phyloP scores from a whole-genome alignment of 2,329 filamentous ascomycete species.

The Thyridium curvatum region DNA sequence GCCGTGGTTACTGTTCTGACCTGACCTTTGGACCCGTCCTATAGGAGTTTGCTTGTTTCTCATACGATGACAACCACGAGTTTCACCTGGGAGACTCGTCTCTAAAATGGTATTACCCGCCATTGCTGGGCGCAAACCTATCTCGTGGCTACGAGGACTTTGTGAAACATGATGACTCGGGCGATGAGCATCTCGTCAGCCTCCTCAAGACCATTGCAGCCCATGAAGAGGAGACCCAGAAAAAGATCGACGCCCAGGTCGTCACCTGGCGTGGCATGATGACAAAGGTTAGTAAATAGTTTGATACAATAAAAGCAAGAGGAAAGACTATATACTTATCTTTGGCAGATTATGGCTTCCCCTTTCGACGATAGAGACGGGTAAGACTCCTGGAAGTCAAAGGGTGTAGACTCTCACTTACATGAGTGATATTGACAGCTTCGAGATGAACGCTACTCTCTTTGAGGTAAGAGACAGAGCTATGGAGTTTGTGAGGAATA shows the following conservation, averaged over 20 bases:
- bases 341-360: slow-evolving; percentile 68
- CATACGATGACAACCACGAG: slow-evolving; percentile 77
- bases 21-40: too few species aligned
- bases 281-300: slow-evolving; percentile 73
- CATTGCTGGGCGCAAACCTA: slow-evolving; percentile 63
- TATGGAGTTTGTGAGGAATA: too few species aligned
- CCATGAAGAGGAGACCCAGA: slow-evolving; percentile 62
- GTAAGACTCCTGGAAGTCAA: slow-evolving; percentile 32
- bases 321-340: not conserved
- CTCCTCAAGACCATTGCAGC: slow-evolving; percentile 70
- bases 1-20: too few species aligned
- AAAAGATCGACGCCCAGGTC: slow-evolving; percentile 68
- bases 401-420: not conserved
- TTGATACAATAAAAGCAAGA: too few species aligned
- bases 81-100: slow-evolving; percentile 74
- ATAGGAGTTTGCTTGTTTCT: slow-evolving; percentile 88
- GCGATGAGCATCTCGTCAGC: slow-evolving; percentile 84
- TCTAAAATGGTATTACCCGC: slow-evolving; percentile 83
- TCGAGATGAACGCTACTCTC: slow-evolving; percentile 91
- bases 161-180: slow-evolving; percentile 70
- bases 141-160: slow-evolving; percentile 79
- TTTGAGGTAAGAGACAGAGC: slow-evolving; percentile 73
- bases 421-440: slow-evolving; percentile 42
- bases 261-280: slow-evolving; percentile 98
- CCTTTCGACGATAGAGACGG: slow-evolving; percentile 79